Base-by-base conservation (phyloP, 805 yeast species). In the Candida sakaeoensis region DNA sequence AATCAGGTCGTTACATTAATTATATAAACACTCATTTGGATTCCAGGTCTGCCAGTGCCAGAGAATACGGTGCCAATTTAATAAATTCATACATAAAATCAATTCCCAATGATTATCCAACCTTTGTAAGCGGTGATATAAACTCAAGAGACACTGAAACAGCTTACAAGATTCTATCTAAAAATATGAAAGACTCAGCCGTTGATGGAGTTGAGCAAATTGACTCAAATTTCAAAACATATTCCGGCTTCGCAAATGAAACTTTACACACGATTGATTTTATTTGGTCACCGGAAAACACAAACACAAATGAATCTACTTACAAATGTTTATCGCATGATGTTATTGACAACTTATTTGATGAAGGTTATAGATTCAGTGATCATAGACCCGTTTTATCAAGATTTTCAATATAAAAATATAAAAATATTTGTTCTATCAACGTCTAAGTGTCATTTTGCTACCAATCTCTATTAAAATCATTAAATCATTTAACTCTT, bases 61-160 rank as follows among this genome's bases (percentile, higher is more conserved):
- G 70, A 30, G 49, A 53, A 19, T 66, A 71, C 37, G 66, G 76
- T 5, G 72, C 75, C 5, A 65, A 70, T 31, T 44, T 75, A 43
- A 66, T 72, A 32, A 60, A 56, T 21, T 63, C 69, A 18, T 69
- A 65, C 75, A 36, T 57, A n/a, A 24, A 33, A 17, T 47, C 55
- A n/a, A 42, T 50, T 16, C 47, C 46, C 14, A 55, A 52, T 18
- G 54, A 14, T 6, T 30, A 37, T 19, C 41, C 60, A 3, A 53
- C 59, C 26, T 36, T 41, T 31, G 27, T 79, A n/a, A 58, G 68
- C 12, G 84, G 84, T 2, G 83, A 78, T 51, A 74, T 80, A 58
- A 80, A 80, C 50, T 69, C 80, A 2, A 29, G 37, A 14, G 23
- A 39, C 4, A 28, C 45, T 2, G 55, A 49, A 22, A 34, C 42